Evolutionary conservation across 1,284 basidiomycete genomes (phyloP).

Genomic region (Cutaneotrichosporon daszewskae): DNA sequence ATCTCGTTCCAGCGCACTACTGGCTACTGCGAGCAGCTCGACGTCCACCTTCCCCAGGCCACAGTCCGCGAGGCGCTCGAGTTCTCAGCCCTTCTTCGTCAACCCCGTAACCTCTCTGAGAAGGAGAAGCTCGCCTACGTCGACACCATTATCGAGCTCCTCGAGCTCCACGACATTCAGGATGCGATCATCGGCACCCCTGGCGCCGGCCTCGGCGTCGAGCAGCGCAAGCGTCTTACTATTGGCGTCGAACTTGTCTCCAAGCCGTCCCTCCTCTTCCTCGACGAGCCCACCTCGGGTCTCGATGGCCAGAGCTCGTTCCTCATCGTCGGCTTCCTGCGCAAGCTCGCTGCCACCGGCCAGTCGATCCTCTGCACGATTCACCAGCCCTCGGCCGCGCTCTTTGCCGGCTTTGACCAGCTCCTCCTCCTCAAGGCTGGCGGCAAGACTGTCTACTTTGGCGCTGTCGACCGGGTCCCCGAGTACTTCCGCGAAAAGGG

Average conservation of each 20-base stretch:
- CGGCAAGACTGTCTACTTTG: slow-evolving; percentile 55
- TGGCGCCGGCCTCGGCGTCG: slow-evolving; percentile 47
- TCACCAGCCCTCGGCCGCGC: slow-evolving; percentile 47
- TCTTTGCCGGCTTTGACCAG: slow-evolving; percentile 56
- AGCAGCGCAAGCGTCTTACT: slow-evolving; percentile 53
- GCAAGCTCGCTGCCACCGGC: slow-evolving; percentile 61
- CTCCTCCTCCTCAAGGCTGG: slow-evolving; percentile 52
- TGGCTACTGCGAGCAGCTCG: slow-evolving; percentile 48
- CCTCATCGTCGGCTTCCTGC: slow-evolving; percentile 56
- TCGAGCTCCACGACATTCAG: slow-evolving; percentile 51
- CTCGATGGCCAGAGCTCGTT: slow-evolving; percentile 57
- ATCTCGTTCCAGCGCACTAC: slow-evolving; percentile 53
- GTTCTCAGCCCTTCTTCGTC: slow-evolving; percentile 76
- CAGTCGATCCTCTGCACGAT: slow-evolving; percentile 59
- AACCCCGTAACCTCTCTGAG: slow-evolving; percentile 59
- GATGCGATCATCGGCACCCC: slow-evolving; percentile 51
- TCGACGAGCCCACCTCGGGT: slow-evolving; percentile 53
- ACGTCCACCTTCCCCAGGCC: slow-evolving; percentile 37
- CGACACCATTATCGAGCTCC: slow-evolving; percentile 52
- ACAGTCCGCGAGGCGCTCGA: slow-evolving; percentile 71
- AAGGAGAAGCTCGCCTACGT: slow-evolving; percentile 54
- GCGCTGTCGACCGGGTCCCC: slow-evolving; percentile 51
- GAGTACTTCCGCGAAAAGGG: slow-evolving; percentile 49
- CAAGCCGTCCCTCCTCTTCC: slow-evolving; percentile 45
- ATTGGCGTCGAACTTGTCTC: slow-evolving; percentile 51